These are phyloP conservation scores for Tilletia caries DNA, from an alignment of 1,284 basidiomycete species.

Conservation along the genomic window DNA sequence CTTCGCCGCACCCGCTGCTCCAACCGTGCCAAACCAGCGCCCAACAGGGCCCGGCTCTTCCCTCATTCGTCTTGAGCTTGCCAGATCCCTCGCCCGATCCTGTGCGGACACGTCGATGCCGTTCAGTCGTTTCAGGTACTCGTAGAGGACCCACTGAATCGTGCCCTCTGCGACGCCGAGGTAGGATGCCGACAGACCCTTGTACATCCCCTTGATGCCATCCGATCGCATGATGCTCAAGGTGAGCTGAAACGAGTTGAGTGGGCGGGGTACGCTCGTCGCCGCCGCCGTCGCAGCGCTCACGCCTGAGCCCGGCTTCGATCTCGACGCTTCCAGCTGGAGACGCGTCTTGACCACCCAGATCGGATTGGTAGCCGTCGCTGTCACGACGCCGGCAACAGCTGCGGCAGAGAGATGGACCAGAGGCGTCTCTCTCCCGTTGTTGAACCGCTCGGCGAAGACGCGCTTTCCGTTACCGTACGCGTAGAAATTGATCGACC, in stretches of 20 bases:
- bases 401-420: constrained; percentile 86
- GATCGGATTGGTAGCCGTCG: constrained; percentile 91
- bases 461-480: constrained; percentile 95
- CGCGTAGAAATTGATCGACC: constrained; percentile 90
- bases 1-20: constrained; percentile 89
- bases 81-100: not conserved
- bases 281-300: not conserved
- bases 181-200: constrained; percentile 89
- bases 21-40: constrained; percentile 75
- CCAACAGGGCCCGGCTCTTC: constrained; percentile 9
- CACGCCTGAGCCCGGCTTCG: not conserved
- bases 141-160: constrained; percentile 97
- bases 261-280: constrained; percentile 35
- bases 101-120: constrained; percentile 27
- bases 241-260: constrained; percentile 65
- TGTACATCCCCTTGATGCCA: constrained; percentile 85
- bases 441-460: constrained; percentile 77
- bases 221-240: constrained; percentile 74
- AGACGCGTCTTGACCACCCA: constrained; percentile 98
- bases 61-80: not conserved
- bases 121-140: constrained; percentile 66
- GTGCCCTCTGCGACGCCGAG: constrained; percentile 94
- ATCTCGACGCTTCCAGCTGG: constrained; percentile 62
- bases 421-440: constrained; percentile 73
- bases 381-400: constrained; percentile 73